phyloP scores from a whole-genome alignment of 1,139 yeast species.

The Yamadazyma sp. region DNA sequence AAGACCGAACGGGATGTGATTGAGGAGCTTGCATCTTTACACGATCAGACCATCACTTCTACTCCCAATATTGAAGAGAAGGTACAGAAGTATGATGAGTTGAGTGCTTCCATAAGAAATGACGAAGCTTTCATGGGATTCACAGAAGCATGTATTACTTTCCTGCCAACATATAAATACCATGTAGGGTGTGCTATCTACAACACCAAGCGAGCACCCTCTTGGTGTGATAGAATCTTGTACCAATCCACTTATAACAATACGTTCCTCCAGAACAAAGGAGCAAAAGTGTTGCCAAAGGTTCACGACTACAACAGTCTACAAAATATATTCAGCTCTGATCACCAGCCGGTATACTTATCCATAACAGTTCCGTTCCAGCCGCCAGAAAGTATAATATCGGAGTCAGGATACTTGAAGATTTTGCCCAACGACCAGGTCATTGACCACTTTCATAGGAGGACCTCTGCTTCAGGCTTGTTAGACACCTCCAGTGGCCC shows the following conservation, averaged over 20 bases:
- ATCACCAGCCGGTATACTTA: slow-evolving; percentile 48
- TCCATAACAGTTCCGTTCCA: slow-evolving; percentile 40
- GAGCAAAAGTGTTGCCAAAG: slow-evolving; percentile 20
- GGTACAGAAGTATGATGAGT: slow-evolving; percentile 56
- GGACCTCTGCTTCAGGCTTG: slow-evolving; percentile 4
- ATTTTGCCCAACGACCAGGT: slow-evolving; percentile 29
- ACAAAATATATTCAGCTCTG: slow-evolving; percentile 32
- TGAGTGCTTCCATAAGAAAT: slow-evolving; percentile 41
- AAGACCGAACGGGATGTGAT: slow-evolving; percentile 16
- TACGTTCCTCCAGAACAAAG: neutral
- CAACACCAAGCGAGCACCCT: slow-evolving; percentile 63
- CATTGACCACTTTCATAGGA: slow-evolving; percentile 21
- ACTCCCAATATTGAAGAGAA: slow-evolving; percentile 20
- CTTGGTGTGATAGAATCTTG: slow-evolving; percentile 88
- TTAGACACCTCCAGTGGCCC: slow-evolving; percentile 37
- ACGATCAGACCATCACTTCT: slow-evolving; percentile 21
- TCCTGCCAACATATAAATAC: slow-evolving; percentile 79
- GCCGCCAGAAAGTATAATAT: slow-evolving; percentile 44
- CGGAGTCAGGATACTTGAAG: slow-evolving; percentile 42
- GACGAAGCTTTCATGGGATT: slow-evolving; percentile 60
- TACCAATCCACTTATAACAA: slow-evolving; percentile 49
- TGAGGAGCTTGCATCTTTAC: slow-evolving; percentile 22
- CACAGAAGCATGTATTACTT: slow-evolving; percentile 58
- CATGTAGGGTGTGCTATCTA: slow-evolving; percentile 49
- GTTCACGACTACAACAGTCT: slow-evolving; percentile 43